Base-by-base conservation (phyloP, 495 filamentous ascomycete species). In the Clohesyomyces aquaticus region DNA sequence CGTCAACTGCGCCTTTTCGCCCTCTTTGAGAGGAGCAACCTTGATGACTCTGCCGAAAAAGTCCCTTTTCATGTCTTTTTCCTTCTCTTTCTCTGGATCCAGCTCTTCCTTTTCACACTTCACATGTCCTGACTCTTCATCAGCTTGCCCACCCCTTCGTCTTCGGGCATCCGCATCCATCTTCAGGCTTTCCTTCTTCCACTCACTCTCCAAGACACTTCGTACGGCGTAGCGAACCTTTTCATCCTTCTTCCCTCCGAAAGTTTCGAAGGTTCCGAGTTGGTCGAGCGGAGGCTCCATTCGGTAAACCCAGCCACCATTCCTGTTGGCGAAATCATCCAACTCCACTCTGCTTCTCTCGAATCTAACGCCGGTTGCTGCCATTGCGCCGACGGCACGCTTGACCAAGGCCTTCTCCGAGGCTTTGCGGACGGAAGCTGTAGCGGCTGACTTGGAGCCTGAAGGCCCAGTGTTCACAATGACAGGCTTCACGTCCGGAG, bases 211-310 rank as follows among this genome's bases (percentile, higher is more conserved):
- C 4, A 98, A 80, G 12, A 96, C 93, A 77, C 96, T 93, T 41
- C 94, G 86, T 25, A 98, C 87, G 19, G 92, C 92, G 69, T 89
- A 98, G 43, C 93, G 82, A 0, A 90, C 71, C 28, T 65, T 62
- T 29, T 89, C 1, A 87, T 89, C n/a, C 80, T 84, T 59, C 82
- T 81, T 18, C 77, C 76, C 46, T 65, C 58, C 59, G 16, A 72
- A 63, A 47, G 80, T 80, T 11, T 66, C 68, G 42, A 71, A 72
- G 1, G 38, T 19, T 14, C 82, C 77, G 3, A 96, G 80, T 27
- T 78, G 74, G 74, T 98, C 93, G 21, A 96, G 71, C 1, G 88
- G 83, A 84, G 94, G 94, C 69, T 97, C 93, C 93, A 98, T 94
- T 29, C 94, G 85, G 73, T 94, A 96, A 11, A 93, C 86, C 87